Evolutionary conservation across 2,329 filamentous ascomycete genomes (phyloP), one percentile per base, ranked within the genome.

Genomic region (Botrytis deweyae): DNA sequence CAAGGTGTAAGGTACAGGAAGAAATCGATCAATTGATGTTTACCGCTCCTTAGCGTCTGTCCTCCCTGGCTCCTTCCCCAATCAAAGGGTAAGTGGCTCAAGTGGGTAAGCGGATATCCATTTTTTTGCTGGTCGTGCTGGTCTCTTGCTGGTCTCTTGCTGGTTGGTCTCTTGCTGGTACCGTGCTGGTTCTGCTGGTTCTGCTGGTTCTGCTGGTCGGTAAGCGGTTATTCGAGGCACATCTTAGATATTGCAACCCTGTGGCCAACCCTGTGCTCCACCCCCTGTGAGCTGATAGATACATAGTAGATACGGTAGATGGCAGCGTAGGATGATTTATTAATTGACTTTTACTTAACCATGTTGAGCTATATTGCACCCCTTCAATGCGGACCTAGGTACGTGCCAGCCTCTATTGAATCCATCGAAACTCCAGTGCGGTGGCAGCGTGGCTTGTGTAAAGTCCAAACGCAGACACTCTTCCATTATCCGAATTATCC

Each of bases 181-280:
- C 33, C 33, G 33, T 33, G 33, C 33, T 33, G 33, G 33, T 33
- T 33, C 33, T 33, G 33, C 33, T 33, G 33, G 33, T 33, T 33
- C 33, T 33, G 33, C 33, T 33, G 33, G 33, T 33, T 33, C 33
- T 33, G 33, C 25, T 40, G 8, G 33, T 67, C n/a, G 33, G 33
- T 52, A 52, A 58, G 70, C 70, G 70, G 61, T 66, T 72, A 72
- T 66, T 66, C 70, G 58, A 72, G 70, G 70, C 62, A 52, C 36
- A 72, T 52, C n/a, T 55, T 44, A 38, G 10, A 33, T 33, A 36
- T 46, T 62, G 59, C 36, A 62, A 62, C 59, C 49, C 46, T 52
- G 46, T 36, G 59, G 22, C 9, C 25, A 38, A 46, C 55, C 58
- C 29, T 71, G 42, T 16, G 59, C 22, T 1, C 18, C 22, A 62